Evolutionary conservation across 371 early-diverging fungal genomes (phyloP), one percentile per base, ranked within the genome.

Genomic region (Chytridium lagenaria): DNA sequence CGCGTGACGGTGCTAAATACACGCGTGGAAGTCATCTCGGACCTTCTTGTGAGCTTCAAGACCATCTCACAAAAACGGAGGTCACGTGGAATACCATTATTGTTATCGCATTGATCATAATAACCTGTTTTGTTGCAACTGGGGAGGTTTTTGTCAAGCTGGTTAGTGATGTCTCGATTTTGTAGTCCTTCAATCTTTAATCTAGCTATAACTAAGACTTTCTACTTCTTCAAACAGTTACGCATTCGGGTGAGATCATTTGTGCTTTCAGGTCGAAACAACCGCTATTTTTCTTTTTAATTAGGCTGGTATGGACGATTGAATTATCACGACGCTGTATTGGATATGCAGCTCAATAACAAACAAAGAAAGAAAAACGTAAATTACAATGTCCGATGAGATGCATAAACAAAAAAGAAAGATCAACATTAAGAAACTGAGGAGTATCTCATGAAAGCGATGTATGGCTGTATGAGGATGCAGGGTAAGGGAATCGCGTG

Each of bases 1-100:
- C 80, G 86, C 67, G 84, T 80, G 0, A 79, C 78, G 37, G 71
- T 86, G 19, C 77, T 87, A 28, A 87, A 87, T 72, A 72, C 73
- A 19, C 73, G 88, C 0, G 80, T 76, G 30, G 80, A 72, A 3
- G 85, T 87, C n/a, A 72, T 88, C 38, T 76, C 82, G 22, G 86
- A 87, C 68, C 70, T 87, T 26, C 68, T 88, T 23, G 84, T 39
- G 83, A 86, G 85, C 78, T 88, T n/a, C 69, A 72, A 26, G 85
- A 84, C 37, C 88, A 86, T 69, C 70, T 87, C 68, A 84, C 82
- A 36, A 69, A 76, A 12, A 70, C 66, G 69, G 78, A 84, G 51
- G 80, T 78, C 76, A 78, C 73, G 26, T 74, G 68, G 33, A 80
- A 86, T 67, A 83, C 84, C 22, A 79, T 80, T 66, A 83, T 87